Evolutionary conservation across 495 filamentous ascomycete species (phyloP).

Genomic region (Glonium stellatum): DNA sequence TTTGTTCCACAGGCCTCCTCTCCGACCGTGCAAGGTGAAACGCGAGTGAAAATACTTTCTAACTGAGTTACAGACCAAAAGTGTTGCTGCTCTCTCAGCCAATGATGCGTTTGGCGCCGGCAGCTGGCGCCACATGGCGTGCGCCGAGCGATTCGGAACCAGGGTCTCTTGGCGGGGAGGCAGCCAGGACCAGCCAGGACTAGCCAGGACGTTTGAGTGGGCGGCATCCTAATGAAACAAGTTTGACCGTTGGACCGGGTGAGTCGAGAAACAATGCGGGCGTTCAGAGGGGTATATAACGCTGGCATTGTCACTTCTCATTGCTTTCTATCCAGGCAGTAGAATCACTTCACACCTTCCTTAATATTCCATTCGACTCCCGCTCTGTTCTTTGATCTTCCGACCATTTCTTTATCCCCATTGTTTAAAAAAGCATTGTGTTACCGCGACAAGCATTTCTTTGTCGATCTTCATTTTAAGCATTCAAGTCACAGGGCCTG

Average conservation of each 20-base stretch:
- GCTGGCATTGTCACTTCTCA: not conserved
- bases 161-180: constrained; percentile 1
- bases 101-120: constrained; percentile 1
- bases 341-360: not conserved
- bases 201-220: too few species aligned
- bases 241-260: not conserved
- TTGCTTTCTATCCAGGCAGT: not conserved
- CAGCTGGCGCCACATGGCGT: constrained; percentile 10
- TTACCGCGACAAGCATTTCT: not conserved
- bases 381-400: not conserved
- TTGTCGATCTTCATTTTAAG: constrained; percentile 18
- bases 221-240: constrained; percentile 14
- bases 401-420: not conserved
- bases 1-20: not conserved
- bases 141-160: constrained; percentile 19
- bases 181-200: too few species aligned
- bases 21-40: not conserved
- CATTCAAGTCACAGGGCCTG: constrained; percentile 11
- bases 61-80: constrained; percentile 10
- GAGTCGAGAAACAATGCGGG: not conserved
- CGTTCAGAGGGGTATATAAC: not conserved
- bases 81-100: constrained; percentile 6
- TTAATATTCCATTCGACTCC: not conserved
- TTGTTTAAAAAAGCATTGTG: not conserved
- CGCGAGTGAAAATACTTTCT: not conserved